phyloP scores from a whole-genome alignment of 1,284 basidiomycete species.

The Neotropicomus parvogracilis region DNA sequence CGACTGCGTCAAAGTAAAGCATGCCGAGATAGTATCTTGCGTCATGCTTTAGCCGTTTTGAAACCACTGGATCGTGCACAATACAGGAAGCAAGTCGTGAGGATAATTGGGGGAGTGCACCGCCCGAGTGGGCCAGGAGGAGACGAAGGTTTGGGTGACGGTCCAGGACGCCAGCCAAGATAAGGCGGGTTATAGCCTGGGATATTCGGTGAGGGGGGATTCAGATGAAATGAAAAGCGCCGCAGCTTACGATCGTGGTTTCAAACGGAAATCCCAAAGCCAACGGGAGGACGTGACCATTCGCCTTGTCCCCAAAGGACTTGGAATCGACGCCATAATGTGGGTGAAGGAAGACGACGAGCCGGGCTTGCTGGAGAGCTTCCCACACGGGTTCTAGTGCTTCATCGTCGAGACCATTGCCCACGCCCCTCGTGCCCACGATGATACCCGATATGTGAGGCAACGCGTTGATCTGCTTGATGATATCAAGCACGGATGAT shows the following conservation, averaged over 20 bases:
- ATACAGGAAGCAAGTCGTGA: conserved; percentile 82
- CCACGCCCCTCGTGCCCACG: conserved; percentile 75
- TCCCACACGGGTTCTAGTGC: conserved; percentile 75
- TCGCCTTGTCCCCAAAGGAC: conserved; percentile 69
- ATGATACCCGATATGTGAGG: conserved; percentile 76
- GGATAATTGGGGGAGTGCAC: conserved; percentile 74
- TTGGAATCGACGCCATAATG: conserved; percentile 72
- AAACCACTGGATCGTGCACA: conserved; percentile 76
- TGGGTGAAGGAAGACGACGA: conserved; percentile 79
- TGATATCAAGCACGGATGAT: conserved; percentile 53
- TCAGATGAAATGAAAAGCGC: neutral
- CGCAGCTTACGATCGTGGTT: conserved; percentile 70
- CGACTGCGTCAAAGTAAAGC: conserved; percentile 79
- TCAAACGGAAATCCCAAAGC: conserved; percentile 87
- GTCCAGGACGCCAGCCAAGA: conserved; percentile 78
- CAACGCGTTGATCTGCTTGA: conserved; percentile 61
- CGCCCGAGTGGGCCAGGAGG: conserved; percentile 82
- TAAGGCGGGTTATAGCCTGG: conserved; percentile 75
- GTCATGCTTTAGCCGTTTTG: conserved; percentile 71
- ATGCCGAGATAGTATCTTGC: conserved; percentile 79
- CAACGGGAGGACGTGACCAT: conserved; percentile 82
- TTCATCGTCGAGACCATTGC: conserved; percentile 76
- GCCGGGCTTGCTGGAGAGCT: conserved; percentile 59
- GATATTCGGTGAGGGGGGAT: conserved; percentile 3
- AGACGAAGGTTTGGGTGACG: conserved; percentile 69